phyloP scores from a whole-genome alignment of 2,329 filamentous ascomycete species.

The Xylaria sp. region DNA sequence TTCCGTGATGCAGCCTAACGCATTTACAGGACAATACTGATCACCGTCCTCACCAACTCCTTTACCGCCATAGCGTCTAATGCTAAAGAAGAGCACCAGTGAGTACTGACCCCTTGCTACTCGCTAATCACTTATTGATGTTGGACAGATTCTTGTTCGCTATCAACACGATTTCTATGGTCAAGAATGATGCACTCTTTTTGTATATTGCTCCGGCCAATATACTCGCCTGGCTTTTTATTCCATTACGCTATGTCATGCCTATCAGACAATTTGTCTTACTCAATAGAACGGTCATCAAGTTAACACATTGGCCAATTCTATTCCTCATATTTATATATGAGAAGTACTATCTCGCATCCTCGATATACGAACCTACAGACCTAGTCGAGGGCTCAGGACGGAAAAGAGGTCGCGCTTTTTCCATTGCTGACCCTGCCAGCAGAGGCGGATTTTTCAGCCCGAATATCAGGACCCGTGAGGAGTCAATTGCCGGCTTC shows the following conservation, averaged over 20 bases:
- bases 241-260: conserved; percentile 80
- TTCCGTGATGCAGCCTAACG: conserved; percentile 27
- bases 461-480: conserved; percentile 72
- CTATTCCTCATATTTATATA: conserved; percentile 87
- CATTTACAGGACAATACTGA: conserved; percentile 74
- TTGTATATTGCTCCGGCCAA: conserved; percentile 93
- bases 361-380: conserved; percentile 78
- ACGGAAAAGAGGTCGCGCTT: conserved; percentile 53
- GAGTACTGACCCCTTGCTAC: conserved; percentile 35
- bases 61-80: conserved; percentile 96
- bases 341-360: conserved; percentile 78
- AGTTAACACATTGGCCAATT: conserved; percentile 86
- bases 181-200: conserved; percentile 96
- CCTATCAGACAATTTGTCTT: conserved; percentile 81
- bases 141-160: conserved; percentile 77
- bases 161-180: conserved; percentile 96
- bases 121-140: conserved; percentile 17
- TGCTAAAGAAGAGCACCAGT: conserved; percentile 86
- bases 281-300: conserved; percentile 90
- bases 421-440: conserved; percentile 63
- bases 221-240: conserved; percentile 86
- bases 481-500: conserved; percentile 86
- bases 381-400: conserved; percentile 80
- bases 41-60: conserved; percentile 94
- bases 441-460: conserved; percentile 72